Conservation (phyloP, 306 rosid genomes). For the Glycyrrhiza uralensis region DNA sequence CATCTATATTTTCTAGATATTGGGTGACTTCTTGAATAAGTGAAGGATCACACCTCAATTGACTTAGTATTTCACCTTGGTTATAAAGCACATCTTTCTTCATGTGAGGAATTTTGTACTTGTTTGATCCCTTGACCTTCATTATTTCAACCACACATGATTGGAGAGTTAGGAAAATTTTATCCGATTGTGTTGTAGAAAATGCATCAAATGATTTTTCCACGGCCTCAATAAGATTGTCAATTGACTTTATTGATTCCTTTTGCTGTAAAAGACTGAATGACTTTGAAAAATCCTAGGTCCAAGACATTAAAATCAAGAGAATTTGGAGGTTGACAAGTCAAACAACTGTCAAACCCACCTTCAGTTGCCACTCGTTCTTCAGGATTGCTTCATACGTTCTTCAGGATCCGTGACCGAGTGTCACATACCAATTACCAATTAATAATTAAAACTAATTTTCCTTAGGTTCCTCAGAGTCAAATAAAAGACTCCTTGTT, state of each 20-base stretch:
- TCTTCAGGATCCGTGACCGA: too few relatives aligned
- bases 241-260: background rate
- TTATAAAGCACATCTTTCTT: background rate
- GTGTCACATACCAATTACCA: too few relatives aligned
- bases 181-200: background rate
- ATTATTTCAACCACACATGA: background rate
- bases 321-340: background rate
- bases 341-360: background rate
- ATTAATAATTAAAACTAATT: too few relatives aligned
- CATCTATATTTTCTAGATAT: too few relatives aligned
- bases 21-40: background rate
- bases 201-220: background rate
- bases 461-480: too few relatives aligned
- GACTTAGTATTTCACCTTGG: background rate
- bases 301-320: background rate
- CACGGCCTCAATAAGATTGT: background rate
- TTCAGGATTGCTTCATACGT: too few relatives aligned
- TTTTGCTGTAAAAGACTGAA: background rate
- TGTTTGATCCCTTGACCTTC: background rate
- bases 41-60: background rate
- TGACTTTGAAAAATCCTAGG: background rate
- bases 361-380: background rate
- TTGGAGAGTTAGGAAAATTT: background rate
- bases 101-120: background rate
- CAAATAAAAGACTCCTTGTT: too few relatives aligned